Evolutionary conservation across 78 protist species (phyloP).

Genomic region (Diacronema lutheri): DNA sequence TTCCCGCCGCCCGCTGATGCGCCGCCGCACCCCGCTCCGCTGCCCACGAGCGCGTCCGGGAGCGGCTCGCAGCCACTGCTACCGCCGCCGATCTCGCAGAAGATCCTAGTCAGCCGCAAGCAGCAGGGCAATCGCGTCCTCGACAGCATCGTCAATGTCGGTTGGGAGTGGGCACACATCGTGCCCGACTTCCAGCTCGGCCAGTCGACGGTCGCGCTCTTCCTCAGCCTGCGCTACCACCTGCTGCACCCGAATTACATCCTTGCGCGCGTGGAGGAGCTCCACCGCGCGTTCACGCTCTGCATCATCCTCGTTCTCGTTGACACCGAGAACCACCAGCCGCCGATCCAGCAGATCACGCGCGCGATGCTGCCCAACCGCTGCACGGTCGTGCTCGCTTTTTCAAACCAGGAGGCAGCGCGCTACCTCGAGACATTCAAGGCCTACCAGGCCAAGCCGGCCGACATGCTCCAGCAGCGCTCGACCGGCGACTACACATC

Average conservation of each 20-base stretch:
- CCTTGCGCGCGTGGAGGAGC: background rate
- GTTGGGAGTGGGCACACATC: background rate
- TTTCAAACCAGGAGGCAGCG: constrained; percentile 19
- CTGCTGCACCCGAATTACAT: constrained; percentile 30
- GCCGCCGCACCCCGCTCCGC: background rate
- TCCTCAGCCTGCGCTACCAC: constrained; percentile 23
- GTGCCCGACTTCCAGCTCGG: constrained; percentile 10
- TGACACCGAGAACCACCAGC: background rate
- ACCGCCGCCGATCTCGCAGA: background rate
- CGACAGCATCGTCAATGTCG: background rate
- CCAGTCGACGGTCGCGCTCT: background rate
- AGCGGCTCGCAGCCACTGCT: background rate
- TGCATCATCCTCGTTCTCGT: constrained; percentile 1
- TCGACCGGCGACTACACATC: background rate
- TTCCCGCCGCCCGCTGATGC: too few species aligned
- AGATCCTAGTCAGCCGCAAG: background rate
- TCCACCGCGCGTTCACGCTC: background rate
- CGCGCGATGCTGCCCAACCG: background rate
- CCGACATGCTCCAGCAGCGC: constrained; percentile 16
- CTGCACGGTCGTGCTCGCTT: constrained; percentile 11
- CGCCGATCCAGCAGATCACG: background rate
- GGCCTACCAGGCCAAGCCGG: constrained; percentile 37
- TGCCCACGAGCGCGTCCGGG: background rate
- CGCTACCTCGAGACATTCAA: constrained; percentile 47
- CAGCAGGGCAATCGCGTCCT: constrained; percentile 27